These are phyloP conservation scores for Aaosphaeria pasadenensis DNA, from an alignment of 2,329 filamentous ascomycete species.

Conservation along the genomic window DNA sequence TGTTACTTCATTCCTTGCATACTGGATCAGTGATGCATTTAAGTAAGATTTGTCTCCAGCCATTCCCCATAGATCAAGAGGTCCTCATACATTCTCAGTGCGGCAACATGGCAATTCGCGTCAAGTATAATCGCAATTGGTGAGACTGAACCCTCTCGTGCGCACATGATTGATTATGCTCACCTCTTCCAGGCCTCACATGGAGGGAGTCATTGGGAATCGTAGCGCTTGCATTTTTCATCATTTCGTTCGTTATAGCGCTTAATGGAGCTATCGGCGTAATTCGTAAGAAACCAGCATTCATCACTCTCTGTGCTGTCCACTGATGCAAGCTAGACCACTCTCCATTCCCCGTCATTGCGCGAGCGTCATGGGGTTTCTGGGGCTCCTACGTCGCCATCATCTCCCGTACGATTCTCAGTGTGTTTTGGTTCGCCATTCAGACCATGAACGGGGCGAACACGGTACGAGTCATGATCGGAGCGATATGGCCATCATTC, in stretches of 20 bases:
- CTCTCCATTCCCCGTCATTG: slow-evolving; percentile 56
- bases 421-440: slow-evolving; percentile 64
- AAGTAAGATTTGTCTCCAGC: slow-evolving; percentile 30
- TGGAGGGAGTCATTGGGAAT: slow-evolving; percentile 57
- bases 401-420: slow-evolving; percentile 52
- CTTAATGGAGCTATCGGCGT: slow-evolving; percentile 54
- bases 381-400: slow-evolving; percentile 57
- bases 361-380: slow-evolving; percentile 56
- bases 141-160: slow-evolving; percentile 5
- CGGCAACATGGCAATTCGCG: slow-evolving; percentile 54
- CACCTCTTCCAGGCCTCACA: slow-evolving; percentile 42
- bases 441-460: slow-evolving; percentile 63
- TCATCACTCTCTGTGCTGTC: background rate
- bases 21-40: slow-evolving; percentile 54
- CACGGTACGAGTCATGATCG: slow-evolving; percentile 50
- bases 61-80: background rate
- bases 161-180: background rate
- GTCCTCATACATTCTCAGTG: slow-evolving; percentile 20
- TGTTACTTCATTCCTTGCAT: slow-evolving; percentile 46
- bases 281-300: slow-evolving; percentile 13
- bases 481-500: slow-evolving; percentile 59
- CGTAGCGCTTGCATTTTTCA: slow-evolving; percentile 50
- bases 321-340: slow-evolving; percentile 44
- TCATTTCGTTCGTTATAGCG: slow-evolving; percentile 59
- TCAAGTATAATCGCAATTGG: slow-evolving; percentile 37